Evolutionary conservation across 495 filamentous ascomycete species (phyloP).

Genomic region (Aspergillus sparsus): DNA sequence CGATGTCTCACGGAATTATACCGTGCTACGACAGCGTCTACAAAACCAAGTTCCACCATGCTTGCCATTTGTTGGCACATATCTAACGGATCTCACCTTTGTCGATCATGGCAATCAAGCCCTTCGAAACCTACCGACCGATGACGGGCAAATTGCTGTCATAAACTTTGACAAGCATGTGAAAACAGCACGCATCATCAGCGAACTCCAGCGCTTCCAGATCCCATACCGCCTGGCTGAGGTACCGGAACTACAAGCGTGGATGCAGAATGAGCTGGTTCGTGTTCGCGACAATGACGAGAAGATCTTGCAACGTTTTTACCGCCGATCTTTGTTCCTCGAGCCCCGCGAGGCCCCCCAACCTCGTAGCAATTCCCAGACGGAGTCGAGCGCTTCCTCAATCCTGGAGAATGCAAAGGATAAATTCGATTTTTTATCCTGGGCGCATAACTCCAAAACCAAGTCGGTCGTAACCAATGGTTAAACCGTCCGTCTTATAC

Average conservation of each 20-base stretch:
- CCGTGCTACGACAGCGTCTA: slow-evolving; percentile 82
- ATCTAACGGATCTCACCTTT: slow-evolving; percentile 76
- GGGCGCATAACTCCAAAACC: slow-evolving; percentile 53
- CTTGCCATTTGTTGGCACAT: slow-evolving; percentile 95
- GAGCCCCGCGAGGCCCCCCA: slow-evolving; percentile 70
- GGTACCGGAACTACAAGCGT: slow-evolving; percentile 87
- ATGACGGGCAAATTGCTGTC: slow-evolving; percentile 66
- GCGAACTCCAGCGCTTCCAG: slow-evolving; percentile 95
- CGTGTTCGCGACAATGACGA: slow-evolving; percentile 79
- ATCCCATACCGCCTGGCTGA: slow-evolving; percentile 87
- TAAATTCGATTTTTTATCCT: slow-evolving; percentile 59
- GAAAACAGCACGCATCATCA: slow-evolving; percentile 91
- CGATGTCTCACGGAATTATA: slow-evolving; percentile 87
- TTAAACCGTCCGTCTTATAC: slow-evolving; percentile 26
- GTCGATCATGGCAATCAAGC: slow-evolving; percentile 92
- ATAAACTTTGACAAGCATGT: slow-evolving; percentile 99
- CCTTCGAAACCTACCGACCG: slow-evolving; percentile 46
- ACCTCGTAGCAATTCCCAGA: slow-evolving; percentile 24
- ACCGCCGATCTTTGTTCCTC: slow-evolving; percentile 82
- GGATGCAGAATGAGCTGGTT: slow-evolving; percentile 83
- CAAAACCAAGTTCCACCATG: slow-evolving; percentile 90
- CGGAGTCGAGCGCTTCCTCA: slow-evolving; percentile 45
- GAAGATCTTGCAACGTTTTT: slow-evolving; percentile 74
- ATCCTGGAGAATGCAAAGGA: slow-evolving; percentile 56
- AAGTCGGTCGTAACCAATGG: slow-evolving; percentile 50